Evolutionary conservation across 2,329 filamentous ascomycete genomes (phyloP), one percentile per base, ranked within the genome.

Genomic region (Pseudogymnoascus sp.): DNA sequence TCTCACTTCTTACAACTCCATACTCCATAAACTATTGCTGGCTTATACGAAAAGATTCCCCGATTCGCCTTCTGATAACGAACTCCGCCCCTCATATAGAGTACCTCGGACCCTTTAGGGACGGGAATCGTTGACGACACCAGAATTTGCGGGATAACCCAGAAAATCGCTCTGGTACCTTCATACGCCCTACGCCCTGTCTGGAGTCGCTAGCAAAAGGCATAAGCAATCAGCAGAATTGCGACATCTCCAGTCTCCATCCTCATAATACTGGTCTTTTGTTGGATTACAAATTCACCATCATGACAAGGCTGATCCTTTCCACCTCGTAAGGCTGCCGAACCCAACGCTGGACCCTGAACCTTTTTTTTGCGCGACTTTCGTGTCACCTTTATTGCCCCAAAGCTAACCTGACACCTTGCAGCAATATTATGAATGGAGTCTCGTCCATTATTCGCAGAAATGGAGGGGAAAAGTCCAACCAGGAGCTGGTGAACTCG

Each of bases 401-500:
- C 25, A 7, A 60, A 34, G 39, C 66, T 71, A 65, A 70, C 54
- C 19, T 25, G 62, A 28, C 5, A 60, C 14, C 57, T 37, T 37
- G 36, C 51, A 75, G 73, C 36, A 73, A 74, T 69, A 72, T 75
- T 64, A 85, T 83, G 73, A 97, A 96, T 80, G 87, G 86, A 68
- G 90, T 90, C 64, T 89, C 90, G 64, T 91, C 92, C 60, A 88
- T 96, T 67, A 89, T 96, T 75, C 88, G 91, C 67, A 90, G 90
- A 72, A 86, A 88, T 14, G 83, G 87, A 66, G 85, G 85, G 68
- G 87, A 87, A 73, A 92, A 93, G 74, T 97, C 93, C 63, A 98
- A 98, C 75, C 87, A 93, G 71, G 95, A 99, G 77, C 85, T 99
- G 70, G 90, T 92, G 68, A 93, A 92, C 72, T 91, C 92, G 2